Evolutionary conservation across 441 rosid species (phyloP).

Genomic region (Gossypium schwendimanii): DNA sequence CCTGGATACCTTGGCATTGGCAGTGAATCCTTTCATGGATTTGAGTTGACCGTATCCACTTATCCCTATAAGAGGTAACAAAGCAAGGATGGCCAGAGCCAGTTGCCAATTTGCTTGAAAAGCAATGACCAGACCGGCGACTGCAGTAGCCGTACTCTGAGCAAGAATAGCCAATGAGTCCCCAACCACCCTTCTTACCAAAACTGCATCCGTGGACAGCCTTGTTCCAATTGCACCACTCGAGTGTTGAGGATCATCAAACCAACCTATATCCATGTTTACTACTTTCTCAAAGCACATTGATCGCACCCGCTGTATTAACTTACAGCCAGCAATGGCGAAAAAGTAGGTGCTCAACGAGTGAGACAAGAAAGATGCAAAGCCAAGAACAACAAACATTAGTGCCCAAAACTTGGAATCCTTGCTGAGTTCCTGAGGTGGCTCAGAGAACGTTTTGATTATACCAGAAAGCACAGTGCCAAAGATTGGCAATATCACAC

Average conservation of each 20-base stretch:
- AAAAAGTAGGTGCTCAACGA: constrained; percentile 51
- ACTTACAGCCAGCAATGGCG: constrained; percentile 50
- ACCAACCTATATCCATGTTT: constrained; percentile 76
- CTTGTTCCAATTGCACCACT: constrained; percentile 76
- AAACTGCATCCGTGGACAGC: constrained; percentile 74
- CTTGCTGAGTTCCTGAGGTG: constrained; percentile 39
- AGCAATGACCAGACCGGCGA: constrained; percentile 59
- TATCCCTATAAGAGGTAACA: constrained; percentile 56
- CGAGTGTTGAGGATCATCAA: constrained; percentile 61
- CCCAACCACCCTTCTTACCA: constrained; percentile 53
- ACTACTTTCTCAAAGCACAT: constrained; percentile 75
- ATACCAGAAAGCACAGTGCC: constrained; percentile 46
- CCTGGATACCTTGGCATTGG: constrained; percentile 59
- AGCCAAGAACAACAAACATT: constrained; percentile 43
- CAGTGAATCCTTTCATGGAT: constrained; percentile 70
- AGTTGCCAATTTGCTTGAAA: constrained; percentile 63
- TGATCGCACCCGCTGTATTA: constrained; percentile 48
- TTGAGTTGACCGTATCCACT: constrained; percentile 50
- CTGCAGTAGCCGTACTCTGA: constrained; percentile 46
- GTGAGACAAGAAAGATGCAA: constrained; percentile 33
- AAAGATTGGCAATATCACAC: constrained; percentile 48
- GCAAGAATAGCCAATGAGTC: constrained; percentile 54
- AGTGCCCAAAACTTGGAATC: constrained; percentile 60
- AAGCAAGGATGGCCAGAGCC: constrained; percentile 51
- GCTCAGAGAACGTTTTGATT: constrained; percentile 50